Evolutionary conservation across 495 filamentous ascomycete species (phyloP), one percentile per base, ranked within the genome.

Genomic region (Xylaria scruposa): DNA sequence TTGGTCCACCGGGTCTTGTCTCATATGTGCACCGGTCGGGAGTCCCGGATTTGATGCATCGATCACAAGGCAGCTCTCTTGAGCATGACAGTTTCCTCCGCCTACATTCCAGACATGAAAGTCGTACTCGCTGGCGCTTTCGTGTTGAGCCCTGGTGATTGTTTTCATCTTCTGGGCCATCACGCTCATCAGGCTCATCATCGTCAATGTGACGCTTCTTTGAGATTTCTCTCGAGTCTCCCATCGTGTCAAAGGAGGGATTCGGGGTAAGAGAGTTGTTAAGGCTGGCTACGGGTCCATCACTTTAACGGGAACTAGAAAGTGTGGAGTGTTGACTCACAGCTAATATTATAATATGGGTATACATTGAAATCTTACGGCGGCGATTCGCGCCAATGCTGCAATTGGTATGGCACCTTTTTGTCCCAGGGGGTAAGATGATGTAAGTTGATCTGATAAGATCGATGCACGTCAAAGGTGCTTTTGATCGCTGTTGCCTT

Each of bases 81-180:
- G 85, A 85, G 72, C 85, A 87, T 44, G 85, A 87, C 46, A 87
- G 75, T 76, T 87, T 87, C 24, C 85, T 76, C 26, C 85, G 75
- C 70, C 85, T 81, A 73, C 85, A 87, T 56, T 87, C 85, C 42
- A 87, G 80, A 61, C 85, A 87, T 13, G 83, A 85, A 24, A 87
- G 81, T 17, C 85, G 76, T 0, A 87, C 81, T 54, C 85, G 76
- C 77, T 87, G 85, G 7, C 85, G 78, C 75, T 87, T 87, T 59
- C 85, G 72, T 7, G 83, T 78, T 0, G 83, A 83, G 6, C 76
- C 78, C 42, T 78, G 79, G 19, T 47, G 44, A 47, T 13, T 47
- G 7, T 75, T 72, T 26, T 75, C 74, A 12, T 78, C 70, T 15
- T 78, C 76, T 75, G 51, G 70, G 33, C 62, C 51, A 8, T 73